phyloP scores from a whole-genome alignment of 148 eudicot species.

The Fagopyrum tataricum region DNA sequence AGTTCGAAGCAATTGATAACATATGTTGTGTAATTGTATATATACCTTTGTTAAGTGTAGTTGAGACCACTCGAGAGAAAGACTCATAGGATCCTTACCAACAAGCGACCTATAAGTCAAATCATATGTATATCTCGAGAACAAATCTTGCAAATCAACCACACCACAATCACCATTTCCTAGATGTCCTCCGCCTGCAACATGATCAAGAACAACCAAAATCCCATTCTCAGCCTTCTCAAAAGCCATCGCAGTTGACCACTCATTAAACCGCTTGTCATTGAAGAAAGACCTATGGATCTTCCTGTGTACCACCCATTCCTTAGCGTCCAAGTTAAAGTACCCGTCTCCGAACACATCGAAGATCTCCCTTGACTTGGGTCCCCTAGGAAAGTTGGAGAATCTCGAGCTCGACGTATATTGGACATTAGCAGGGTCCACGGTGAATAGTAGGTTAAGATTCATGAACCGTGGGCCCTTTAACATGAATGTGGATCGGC shows the following conservation, averaged over 20 bases:
- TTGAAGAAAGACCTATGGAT: conserved; percentile 15
- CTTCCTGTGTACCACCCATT: conserved; percentile 27
- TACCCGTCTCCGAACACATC: conserved; percentile 32
- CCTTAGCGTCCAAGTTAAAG: conserved; percentile 18
- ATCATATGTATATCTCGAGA: conserved; percentile 30
- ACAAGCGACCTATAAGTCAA: conserved; percentile 12
- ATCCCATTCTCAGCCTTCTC: conserved; percentile 13
- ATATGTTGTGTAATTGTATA: background rate
- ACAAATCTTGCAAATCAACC: conserved; percentile 29
- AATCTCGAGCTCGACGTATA: conserved; percentile 11
- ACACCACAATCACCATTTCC: background rate
- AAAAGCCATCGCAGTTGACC: background rate
- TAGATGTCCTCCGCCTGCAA: background rate
- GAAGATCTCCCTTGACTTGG: conserved; percentile 19
- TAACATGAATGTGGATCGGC: conserved; percentile 9
- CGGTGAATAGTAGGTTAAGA: conserved; percentile 19
- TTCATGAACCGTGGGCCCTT: conserved; percentile 19
- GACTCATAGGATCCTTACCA: conserved; percentile 21
- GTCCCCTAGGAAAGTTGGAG: conserved; percentile 25
- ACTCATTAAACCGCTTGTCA: conserved; percentile 9
- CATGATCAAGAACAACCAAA: conserved; percentile 16
- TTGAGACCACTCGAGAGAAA: conserved; percentile 11
- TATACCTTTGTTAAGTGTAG: conserved; percentile 15
- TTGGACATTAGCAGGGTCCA: conserved; percentile 29
- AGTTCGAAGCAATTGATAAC: too few species aligned